These are phyloP conservation scores for Fusarium hainanense DNA, from an alignment of 2,329 filamentous ascomycete genomes.

Conservation along the genomic window DNA sequence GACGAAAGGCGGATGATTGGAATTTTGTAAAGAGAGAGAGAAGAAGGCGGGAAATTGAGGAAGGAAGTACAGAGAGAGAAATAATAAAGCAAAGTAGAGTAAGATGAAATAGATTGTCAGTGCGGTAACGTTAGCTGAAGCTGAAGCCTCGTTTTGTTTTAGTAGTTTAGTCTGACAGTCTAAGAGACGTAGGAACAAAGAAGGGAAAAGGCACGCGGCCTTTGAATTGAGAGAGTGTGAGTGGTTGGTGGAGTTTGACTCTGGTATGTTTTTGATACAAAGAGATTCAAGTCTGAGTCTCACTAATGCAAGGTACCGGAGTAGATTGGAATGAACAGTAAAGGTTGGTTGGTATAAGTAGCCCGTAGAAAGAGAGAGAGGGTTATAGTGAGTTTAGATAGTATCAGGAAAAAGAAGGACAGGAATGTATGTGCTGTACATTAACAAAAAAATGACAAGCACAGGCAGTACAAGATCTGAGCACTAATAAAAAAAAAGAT, in stretches of 20 bases:
- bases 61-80: conserved; percentile 11
- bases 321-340: background rate
- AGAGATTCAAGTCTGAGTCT: conserved; percentile 12
- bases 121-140: background rate
- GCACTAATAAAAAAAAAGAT: background rate
- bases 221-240: background rate
- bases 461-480: background rate
- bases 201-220: conserved; percentile 19
- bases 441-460: background rate
- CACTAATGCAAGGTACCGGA: background rate
- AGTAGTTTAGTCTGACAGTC: conserved; percentile 16
- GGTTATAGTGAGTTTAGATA: background rate
- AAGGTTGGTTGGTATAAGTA: conserved; percentile 6
- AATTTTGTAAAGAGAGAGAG: conserved; percentile 13
- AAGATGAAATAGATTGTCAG: background rate
- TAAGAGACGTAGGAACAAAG: conserved; percentile 17
- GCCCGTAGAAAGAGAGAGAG: background rate
- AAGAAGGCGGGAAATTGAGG: conserved; percentile 10
- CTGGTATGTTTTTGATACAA: conserved; percentile 36
- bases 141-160: conserved; percentile 9
- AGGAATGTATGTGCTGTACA: conserved; percentile 19
- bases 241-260: conserved; percentile 22
- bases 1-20: conserved; percentile 2
- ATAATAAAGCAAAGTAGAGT: background rate
- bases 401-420: conserved; percentile 5